A percentile compares a stretch with the other conserved stretches of the same genome.
These are phyloP conservation scores for Aspergillus ochraceoroseus DNA, from an alignment of 2,329 filamentous ascomycete genomes.

Conservation along the genomic window DNA sequence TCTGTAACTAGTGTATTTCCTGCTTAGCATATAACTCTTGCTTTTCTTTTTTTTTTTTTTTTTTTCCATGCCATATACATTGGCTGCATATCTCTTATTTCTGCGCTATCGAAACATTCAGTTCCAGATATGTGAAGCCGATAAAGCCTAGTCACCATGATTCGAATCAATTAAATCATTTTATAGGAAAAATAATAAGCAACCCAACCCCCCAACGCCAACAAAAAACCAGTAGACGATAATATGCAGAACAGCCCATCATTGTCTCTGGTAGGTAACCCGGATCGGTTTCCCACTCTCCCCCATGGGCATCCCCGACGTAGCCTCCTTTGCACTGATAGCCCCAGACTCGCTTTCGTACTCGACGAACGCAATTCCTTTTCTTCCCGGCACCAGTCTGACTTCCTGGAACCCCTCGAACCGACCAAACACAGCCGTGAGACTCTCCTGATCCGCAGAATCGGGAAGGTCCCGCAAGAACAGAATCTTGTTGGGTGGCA, in stretches of 20 bases:
- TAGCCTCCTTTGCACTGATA: slow-evolving; percentile 90
- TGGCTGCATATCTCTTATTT: neutral
- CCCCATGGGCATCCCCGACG: slow-evolving; percentile 74
- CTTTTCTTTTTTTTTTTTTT: slow-evolving; percentile 7
- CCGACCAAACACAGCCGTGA: slow-evolving; percentile 74
- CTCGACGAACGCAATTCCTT: slow-evolving; percentile 91
- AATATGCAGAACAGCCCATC: slow-evolving; percentile 25
- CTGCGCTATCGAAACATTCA: slow-evolving; percentile 1
- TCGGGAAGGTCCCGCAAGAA: slow-evolving; percentile 91
- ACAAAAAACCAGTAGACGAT: slow-evolving; percentile 19
- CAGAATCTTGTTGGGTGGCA: slow-evolving; percentile 94
- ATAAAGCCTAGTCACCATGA: too few species aligned
- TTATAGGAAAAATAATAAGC: slow-evolving; percentile 8
- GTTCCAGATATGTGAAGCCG: too few species aligned
- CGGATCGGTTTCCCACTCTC: slow-evolving; percentile 74
- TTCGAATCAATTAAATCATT: slow-evolving; percentile 1
- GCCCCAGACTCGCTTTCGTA: slow-evolving; percentile 87
- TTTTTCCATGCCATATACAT: slow-evolving; percentile 2
- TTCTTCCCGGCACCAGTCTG: slow-evolving; percentile 76
- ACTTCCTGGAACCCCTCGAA: slow-evolving; percentile 96
- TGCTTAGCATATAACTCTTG: slow-evolving; percentile 20
- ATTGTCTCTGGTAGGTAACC: slow-evolving; percentile 94
- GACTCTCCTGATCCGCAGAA: slow-evolving; percentile 72
- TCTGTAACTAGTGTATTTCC: slow-evolving; percentile 22
- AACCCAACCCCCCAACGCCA: slow-evolving; percentile 31